These are phyloP conservation scores for Crithidia thermophila DNA, from an alignment of 208 protist genomes.

Conservation along the genomic window DNA sequence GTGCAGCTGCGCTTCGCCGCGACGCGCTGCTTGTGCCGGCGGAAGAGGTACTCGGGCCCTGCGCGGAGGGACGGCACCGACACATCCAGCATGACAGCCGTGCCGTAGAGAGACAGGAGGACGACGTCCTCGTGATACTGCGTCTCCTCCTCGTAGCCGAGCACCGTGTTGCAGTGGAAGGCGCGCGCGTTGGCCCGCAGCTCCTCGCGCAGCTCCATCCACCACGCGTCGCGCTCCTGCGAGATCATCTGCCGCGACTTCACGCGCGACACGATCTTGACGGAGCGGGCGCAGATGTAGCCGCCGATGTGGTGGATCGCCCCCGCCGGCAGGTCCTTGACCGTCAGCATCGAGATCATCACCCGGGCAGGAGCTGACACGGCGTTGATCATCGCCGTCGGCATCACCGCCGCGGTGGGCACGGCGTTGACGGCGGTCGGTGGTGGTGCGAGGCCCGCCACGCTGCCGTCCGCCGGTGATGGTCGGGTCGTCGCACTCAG, in stretches of 20 bases:
- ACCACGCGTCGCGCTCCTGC: slow-evolving; percentile 92
- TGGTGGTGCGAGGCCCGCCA: too few species aligned
- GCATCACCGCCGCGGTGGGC: not conserved
- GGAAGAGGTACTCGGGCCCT: slow-evolving; percentile 73
- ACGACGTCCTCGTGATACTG: slow-evolving; percentile 88
- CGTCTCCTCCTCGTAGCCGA: slow-evolving; percentile 90
- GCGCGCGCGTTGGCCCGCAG: slow-evolving; percentile 86
- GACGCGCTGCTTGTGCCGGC: slow-evolving; percentile 45
- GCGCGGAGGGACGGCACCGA: slow-evolving; percentile 59
- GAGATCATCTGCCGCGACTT: slow-evolving; percentile 87
- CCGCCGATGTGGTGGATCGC: slow-evolving; percentile 85
- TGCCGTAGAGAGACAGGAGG: slow-evolving; percentile 88
- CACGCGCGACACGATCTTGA: slow-evolving; percentile 88
- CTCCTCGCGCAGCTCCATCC: slow-evolving; percentile 93
- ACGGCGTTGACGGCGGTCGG: not conserved
- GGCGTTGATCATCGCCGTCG: not conserved
- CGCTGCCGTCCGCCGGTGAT: not conserved
- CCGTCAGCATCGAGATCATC: slow-evolving; percentile 77
- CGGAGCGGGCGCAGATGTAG: slow-evolving; percentile 84
- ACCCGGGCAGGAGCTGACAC: slow-evolving; percentile 28
- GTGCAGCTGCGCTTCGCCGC: slow-evolving; percentile 51
- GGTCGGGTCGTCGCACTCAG: too few species aligned
- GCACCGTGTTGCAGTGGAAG: slow-evolving; percentile 90
- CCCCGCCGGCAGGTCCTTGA: slow-evolving; percentile 84
- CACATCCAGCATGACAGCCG: slow-evolving; percentile 84